These are phyloP conservation scores for Mortierella antarctica DNA, from an alignment of 192 early-diverging fungal genomes.

Conservation along the genomic window DNA sequence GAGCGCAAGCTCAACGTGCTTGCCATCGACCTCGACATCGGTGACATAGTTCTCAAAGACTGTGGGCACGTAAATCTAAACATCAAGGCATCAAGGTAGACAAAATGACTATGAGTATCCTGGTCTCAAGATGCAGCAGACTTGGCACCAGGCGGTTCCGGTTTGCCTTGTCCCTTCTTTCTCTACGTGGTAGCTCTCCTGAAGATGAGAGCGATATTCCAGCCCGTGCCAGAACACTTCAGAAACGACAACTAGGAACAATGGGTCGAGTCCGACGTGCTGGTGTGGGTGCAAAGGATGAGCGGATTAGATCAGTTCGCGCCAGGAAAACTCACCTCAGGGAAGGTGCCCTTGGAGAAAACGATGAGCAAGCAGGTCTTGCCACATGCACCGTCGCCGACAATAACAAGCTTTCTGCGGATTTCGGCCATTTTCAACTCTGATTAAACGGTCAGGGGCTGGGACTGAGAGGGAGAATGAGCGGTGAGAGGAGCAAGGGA, in stretches of 20 bases:
- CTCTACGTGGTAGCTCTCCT: too few relatives aligned
- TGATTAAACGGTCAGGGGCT: background rate
- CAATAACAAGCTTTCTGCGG: slow-evolving; percentile 88
- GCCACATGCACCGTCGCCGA: slow-evolving; percentile 95
- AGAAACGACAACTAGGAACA: background rate
- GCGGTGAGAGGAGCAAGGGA: background rate
- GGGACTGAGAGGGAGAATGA: background rate
- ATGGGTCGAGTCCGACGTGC: background rate
- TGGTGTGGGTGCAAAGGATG: background rate
- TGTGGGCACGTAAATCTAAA: slow-evolving; percentile 77
- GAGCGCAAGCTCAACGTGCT: slow-evolving; percentile 74
- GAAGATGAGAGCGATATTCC: too few relatives aligned
- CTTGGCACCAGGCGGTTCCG: too few relatives aligned
- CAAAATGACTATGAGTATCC: background rate
- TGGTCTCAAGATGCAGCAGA: slow-evolving; percentile 3
- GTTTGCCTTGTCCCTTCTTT: too few relatives aligned
- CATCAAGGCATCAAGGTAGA: background rate
- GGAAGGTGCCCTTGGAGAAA: slow-evolving; percentile 88
- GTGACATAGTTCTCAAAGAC: slow-evolving; percentile 84
- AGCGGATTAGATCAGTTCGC: background rate
- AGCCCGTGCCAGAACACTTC: background rate
- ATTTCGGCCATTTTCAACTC: slow-evolving; percentile 66
- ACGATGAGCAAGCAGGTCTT: slow-evolving; percentile 92
- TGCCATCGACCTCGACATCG: slow-evolving; percentile 75
- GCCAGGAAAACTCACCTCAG: slow-evolving; percentile 68